Base-by-base conservation (phyloP, 106 monocot genomes). In the Acanthochlamys bracteata region DNA sequence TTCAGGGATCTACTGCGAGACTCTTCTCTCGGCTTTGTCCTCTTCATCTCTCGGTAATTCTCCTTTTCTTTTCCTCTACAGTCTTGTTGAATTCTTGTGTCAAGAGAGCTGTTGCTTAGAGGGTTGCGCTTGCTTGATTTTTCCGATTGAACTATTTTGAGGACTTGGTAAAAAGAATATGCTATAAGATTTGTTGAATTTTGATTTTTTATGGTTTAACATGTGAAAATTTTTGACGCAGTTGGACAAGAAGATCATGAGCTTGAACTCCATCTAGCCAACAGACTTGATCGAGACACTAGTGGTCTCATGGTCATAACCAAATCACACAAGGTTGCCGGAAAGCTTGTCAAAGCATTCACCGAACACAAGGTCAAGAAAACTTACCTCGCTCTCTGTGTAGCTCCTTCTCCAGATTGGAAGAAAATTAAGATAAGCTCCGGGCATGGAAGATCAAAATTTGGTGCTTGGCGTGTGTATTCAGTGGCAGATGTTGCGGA, bases 221-320 rank as follows among this genome's bases (percentile, higher is more conserved):
- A 43, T 43, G 43, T 43, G 7, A 8, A 13, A 7, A 43, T 43
- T 43, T 43, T 54, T 10, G 6, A 19, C 11, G 4, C 53, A 6
- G 53, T n/a, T 16, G 53, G 53, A 11, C 53, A 16, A 54, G 53
- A 17, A 6, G 53, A 11, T 10, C 6, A 6, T 54, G 4, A 54
- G 7, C 53, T 17, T 11, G 67, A 93, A 49, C 82, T 95, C 56
- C 95, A 95, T 40, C 75, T 95, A 19, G 90, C 95, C 25, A 95
- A 95, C 66, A 43, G 96, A 43, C 78, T 96, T 23, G 96, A 91
- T 60, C 70, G 90, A 51, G 96, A 96, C 73, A 96, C 90, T n/a
- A 91, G 90, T 42, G 90, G 96, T 1, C 78, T 96, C 39, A 96
- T 88, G 91, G 70, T 96, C 14, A 78, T 96, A 52, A 88, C 96